These are phyloP conservation scores for Buddleja alternifolia DNA, from an alignment of 257 asterid species.

Conservation along the genomic window DNA sequence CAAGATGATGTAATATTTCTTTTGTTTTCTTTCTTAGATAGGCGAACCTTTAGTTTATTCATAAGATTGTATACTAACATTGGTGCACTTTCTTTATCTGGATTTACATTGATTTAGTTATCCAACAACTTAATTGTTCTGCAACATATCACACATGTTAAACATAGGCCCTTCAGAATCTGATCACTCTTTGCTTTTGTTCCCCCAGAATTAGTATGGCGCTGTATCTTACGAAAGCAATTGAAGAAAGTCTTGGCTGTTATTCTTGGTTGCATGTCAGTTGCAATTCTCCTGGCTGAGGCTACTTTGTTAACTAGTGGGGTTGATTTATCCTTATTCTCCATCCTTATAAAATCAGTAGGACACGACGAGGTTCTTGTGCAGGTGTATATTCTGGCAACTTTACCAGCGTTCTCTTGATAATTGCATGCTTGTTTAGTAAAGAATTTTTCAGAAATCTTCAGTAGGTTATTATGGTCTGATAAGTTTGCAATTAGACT, in stretches of 20 bases:
- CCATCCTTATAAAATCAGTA: conserved; percentile 85
- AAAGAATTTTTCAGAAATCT: not conserved
- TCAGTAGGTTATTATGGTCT: not conserved
- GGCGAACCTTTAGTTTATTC: not conserved
- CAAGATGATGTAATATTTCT: conserved; percentile 1
- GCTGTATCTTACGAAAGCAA: conserved; percentile 82
- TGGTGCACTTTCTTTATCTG: not conserved
- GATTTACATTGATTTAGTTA: not conserved
- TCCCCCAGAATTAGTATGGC: conserved; percentile 84
- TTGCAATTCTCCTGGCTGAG: conserved; percentile 91
- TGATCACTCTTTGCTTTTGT: conserved; percentile 23
- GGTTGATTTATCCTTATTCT: conserved; percentile 93
- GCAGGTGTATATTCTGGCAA: conserved; percentile 63
- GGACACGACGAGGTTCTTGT: conserved; percentile 90
- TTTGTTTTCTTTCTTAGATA: not conserved
- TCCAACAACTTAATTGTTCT: not conserved
- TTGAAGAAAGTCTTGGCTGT: conserved; percentile 70
- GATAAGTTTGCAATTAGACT: not conserved
- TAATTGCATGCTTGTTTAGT: not conserved
- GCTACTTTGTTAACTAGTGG: conserved; percentile 94
- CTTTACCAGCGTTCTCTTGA: conserved; percentile 21
- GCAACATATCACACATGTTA: not conserved
- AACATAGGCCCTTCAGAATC: conserved; percentile 17
- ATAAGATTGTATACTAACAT: not conserved
- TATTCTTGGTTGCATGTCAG: conserved; percentile 94